Percentiles rank a stretch among this genome's conserved stretches.
Conservation (phyloP, 2,329 filamentous ascomycete genomes). For the Metarhizium sp. region DNA sequence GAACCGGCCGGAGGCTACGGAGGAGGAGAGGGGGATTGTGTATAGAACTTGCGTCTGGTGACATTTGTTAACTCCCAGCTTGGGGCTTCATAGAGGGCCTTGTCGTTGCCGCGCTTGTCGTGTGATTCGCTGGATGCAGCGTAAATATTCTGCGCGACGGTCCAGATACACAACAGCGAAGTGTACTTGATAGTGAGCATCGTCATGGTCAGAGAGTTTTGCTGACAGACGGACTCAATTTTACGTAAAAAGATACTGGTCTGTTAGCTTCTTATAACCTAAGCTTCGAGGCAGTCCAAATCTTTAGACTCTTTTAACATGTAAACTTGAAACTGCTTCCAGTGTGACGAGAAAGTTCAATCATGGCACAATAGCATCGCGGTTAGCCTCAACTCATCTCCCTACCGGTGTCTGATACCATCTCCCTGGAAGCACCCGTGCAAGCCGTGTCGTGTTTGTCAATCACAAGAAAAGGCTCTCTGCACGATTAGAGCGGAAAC, state of each 20-base stretch:
- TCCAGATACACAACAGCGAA: background rate
- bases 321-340: background rate
- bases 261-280: background rate
- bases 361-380: background rate
- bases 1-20: background rate
- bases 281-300: background rate
- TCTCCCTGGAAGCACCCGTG: no score
- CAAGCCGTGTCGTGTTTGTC: no score
- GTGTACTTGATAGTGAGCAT: background rate
- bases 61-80: slow-evolving; percentile 4
- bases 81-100: background rate
- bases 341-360: background rate
- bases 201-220: background rate
- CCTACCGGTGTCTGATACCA: background rate
- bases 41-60: slow-evolving; percentile 1
- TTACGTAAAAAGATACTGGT: background rate
- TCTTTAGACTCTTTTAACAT: background rate
- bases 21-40: background rate
- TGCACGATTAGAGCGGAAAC: no score
- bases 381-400: background rate
- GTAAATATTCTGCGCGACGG: background rate
- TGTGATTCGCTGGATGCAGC: background rate
- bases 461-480: no score
- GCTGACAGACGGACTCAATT: background rate
- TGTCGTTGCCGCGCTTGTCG: background rate